These are phyloP conservation scores for Talaromyces adpressus DNA, from an alignment of 495 filamentous ascomycete species.

Conservation along the genomic window DNA sequence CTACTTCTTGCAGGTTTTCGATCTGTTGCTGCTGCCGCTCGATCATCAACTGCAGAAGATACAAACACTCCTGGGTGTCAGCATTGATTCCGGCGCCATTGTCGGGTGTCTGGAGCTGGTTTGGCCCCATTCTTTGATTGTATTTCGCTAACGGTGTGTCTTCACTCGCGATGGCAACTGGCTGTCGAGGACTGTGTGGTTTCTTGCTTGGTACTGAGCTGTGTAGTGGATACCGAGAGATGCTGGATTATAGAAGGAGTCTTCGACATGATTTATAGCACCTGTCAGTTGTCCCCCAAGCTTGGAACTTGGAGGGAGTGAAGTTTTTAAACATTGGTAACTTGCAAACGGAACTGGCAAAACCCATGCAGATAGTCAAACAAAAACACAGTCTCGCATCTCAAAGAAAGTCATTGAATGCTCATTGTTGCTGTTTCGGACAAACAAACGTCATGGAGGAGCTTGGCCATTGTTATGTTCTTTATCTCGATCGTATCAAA, in stretches of 20 bases:
- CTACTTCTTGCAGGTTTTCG: not conserved
- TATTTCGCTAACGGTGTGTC: not conserved
- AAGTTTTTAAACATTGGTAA: not conserved
- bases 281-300: not conserved
- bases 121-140: not conserved
- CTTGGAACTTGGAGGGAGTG: not conserved
- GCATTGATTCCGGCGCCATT: no score
- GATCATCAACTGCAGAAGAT: not conserved
- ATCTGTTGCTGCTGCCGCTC: not conserved
- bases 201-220: not conserved
- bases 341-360: not conserved
- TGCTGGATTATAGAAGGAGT: not conserved
- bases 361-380: not conserved
- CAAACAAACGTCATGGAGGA: not conserved
- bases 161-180: not conserved
- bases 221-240: not conserved
- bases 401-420: not conserved
- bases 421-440: not conserved
- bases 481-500: not conserved
- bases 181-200: not conserved
- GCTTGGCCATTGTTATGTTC: not conserved
- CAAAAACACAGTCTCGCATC: not conserved
- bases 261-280: not conserved
- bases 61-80: not conserved
- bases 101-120: not conserved